Conservation (phyloP, 805 yeast species). For the Nakazawaea laoshanensis region DNA sequence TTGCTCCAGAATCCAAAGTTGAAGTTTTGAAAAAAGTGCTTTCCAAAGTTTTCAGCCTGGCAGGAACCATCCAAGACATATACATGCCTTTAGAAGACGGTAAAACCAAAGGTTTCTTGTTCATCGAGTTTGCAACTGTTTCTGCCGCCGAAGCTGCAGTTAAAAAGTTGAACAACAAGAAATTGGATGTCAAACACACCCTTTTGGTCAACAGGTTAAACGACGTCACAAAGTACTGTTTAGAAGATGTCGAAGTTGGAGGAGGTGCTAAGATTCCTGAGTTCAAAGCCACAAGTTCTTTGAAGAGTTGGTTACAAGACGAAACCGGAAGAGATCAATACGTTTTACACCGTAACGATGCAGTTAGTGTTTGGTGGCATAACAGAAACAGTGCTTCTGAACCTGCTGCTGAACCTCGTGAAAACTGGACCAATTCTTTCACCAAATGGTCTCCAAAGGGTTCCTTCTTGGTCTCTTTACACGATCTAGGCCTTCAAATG, state of each 20-base stretch:
- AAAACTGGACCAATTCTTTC: slow-evolving; percentile 80
- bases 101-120: slow-evolving; percentile 77
- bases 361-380: slow-evolving; percentile 84
- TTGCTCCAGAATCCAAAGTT: slow-evolving; percentile 85
- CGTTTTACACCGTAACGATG: slow-evolving; percentile 68
- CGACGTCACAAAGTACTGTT: slow-evolving; percentile 64
- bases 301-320: slow-evolving; percentile 89
- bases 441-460: slow-evolving; percentile 93
- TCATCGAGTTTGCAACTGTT: slow-evolving; percentile 69
- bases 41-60: slow-evolving; percentile 67
- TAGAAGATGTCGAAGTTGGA: slow-evolving; percentile 39
- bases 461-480: slow-evolving; percentile 76
- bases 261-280: slow-evolving; percentile 68
- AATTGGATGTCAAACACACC: slow-evolving; percentile 89
- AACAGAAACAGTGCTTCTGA: slow-evolving; percentile 64
- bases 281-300: slow-evolving; percentile 69
- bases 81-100: slow-evolving; percentile 76
- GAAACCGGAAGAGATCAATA: slow-evolving; percentile 86
- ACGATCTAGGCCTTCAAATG: slow-evolving; percentile 88
- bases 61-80: slow-evolving; percentile 74
- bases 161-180: slow-evolving; percentile 75
- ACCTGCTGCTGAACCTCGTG: slow-evolving; percentile 68
- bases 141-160: slow-evolving; percentile 72
- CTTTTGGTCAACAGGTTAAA: slow-evolving; percentile 73
- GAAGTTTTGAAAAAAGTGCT: slow-evolving; percentile 80